Conservation (phyloP, 768 basidiomycete genomes). For the Amanita pallidorosea region DNA sequence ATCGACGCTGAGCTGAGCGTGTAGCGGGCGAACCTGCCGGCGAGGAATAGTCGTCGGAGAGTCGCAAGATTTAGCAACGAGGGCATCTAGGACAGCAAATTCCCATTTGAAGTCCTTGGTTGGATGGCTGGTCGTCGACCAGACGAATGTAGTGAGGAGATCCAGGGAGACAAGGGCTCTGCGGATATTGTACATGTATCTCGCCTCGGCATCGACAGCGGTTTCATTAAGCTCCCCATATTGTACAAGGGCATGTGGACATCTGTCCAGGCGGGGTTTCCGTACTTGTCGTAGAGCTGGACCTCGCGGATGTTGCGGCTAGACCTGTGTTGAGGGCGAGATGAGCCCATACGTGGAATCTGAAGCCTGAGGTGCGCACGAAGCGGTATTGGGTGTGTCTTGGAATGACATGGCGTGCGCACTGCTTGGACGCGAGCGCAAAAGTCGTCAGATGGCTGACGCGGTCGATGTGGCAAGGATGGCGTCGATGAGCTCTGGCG, state of each 20-base stretch:
- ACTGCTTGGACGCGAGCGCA: slow-evolving; percentile 29
- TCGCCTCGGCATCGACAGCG: slow-evolving; percentile 16
- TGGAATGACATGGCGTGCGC: slow-evolving; percentile 28
- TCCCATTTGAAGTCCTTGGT: slow-evolving; percentile 26
- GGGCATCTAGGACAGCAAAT: slow-evolving; percentile 24
- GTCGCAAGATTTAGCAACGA: slow-evolving; percentile 15
- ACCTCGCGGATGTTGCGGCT: slow-evolving; percentile 36
- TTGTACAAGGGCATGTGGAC: slow-evolving; percentile 25
- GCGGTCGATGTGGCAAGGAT: slow-evolving; percentile 32
- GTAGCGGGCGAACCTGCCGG: slow-evolving; percentile 29
- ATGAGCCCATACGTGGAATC: slow-evolving; percentile 36
- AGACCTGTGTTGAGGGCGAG: slow-evolving; percentile 39
- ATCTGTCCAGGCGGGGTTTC: slow-evolving; percentile 29
- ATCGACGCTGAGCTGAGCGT: slow-evolving; percentile 18
- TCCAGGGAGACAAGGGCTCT: slow-evolving; percentile 31
- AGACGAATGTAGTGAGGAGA: slow-evolving; percentile 29
- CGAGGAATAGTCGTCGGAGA: slow-evolving; percentile 24
- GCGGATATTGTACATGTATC: slow-evolving; percentile 25
- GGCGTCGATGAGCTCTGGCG: slow-evolving; percentile 36
- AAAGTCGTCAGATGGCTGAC: slow-evolving; percentile 32
- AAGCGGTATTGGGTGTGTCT: slow-evolving; percentile 40
- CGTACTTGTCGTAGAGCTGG: slow-evolving; percentile 28
- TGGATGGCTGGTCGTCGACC: slow-evolving; percentile 25
- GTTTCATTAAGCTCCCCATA: slow-evolving; percentile 13
- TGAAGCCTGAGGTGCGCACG: slow-evolving; percentile 29